These are phyloP conservation scores for Phaeosphaeriaceae sp. DNA, from an alignment of 2,329 filamentous ascomycete genomes.

Conservation along the genomic window DNA sequence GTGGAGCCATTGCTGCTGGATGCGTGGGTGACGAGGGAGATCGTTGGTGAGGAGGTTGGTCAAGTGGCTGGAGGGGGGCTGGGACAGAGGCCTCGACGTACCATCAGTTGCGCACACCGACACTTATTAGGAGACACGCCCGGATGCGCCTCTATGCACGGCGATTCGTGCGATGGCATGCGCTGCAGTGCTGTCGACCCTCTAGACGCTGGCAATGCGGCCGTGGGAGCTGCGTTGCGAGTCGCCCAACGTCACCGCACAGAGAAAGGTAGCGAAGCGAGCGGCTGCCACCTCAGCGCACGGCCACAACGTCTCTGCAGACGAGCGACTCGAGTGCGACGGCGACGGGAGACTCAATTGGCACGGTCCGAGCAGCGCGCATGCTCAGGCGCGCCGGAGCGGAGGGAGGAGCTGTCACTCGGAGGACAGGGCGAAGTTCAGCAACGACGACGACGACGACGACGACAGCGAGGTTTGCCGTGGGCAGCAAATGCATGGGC, in stretches of 20 bases:
- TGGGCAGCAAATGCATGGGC: constrained; percentile 15
- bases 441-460: too few relatives aligned
- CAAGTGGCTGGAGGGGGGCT: constrained; percentile 30
- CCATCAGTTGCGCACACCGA: constrained; percentile 21
- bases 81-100: constrained; percentile 11
- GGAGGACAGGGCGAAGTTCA: constrained; percentile 4
- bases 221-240: constrained; percentile 1
- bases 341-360: constrained; percentile 15
- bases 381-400: constrained; percentile 11
- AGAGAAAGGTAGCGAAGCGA: constrained; percentile 14
- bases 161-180: constrained; percentile 21
- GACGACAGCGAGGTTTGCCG: constrained; percentile 8
- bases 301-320: constrained; percentile 20
- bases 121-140: constrained; percentile 11
- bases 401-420: neutral
- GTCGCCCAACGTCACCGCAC: constrained; percentile 22
- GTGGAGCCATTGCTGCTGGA: constrained; percentile 33
- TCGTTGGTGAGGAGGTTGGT: constrained; percentile 26
- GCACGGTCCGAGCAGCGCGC: constrained; percentile 5
- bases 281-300: constrained; percentile 15
- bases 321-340: constrained; percentile 13
- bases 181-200: constrained; percentile 18
- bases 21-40: constrained; percentile 12
- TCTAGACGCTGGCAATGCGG: constrained; percentile 16
- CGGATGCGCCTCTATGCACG: constrained; percentile 12